These are phyloP conservation scores for Angophora floribunda DNA, from an alignment of 345 rosid genomes.

Conservation along the genomic window DNA sequence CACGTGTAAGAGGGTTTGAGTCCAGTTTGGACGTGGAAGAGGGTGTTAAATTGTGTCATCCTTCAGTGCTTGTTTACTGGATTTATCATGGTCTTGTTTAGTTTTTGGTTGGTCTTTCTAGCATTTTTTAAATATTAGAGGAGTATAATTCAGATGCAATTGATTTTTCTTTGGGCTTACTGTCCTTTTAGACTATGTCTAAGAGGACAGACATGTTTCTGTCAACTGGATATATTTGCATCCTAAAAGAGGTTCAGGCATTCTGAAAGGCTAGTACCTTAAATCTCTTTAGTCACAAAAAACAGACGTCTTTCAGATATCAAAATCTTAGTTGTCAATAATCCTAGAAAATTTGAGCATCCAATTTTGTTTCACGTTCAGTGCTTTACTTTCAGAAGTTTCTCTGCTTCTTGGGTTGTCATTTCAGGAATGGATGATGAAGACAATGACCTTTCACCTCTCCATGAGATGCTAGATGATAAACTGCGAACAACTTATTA, in stretches of 20 bases:
- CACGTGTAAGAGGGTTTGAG: not conserved
- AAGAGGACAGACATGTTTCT: not conserved
- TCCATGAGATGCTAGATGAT: slow-evolving; percentile 80
- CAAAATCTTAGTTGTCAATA: not conserved
- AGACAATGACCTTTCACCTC: slow-evolving; percentile 42
- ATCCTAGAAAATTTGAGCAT: not conserved
- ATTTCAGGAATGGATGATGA: slow-evolving; percentile 90
- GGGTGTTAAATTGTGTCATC: not conserved
- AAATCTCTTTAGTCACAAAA: not conserved
- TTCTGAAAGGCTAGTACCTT: not conserved
- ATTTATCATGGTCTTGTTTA: not conserved
- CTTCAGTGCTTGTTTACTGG: not conserved
- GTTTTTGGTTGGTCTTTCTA: not conserved
- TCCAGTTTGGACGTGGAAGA: not conserved
- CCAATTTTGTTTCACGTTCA: not conserved
- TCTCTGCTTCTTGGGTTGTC: not conserved
- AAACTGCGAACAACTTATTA: slow-evolving; percentile 59
- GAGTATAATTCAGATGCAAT: not conserved
- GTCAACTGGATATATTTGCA: not conserved
- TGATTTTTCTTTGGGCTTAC: not conserved
- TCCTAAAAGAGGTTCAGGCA: not conserved
- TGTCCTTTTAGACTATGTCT: not conserved
- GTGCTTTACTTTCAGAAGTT: not conserved
- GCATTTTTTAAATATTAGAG: not conserved
- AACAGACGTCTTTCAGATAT: not conserved